These are phyloP conservation scores for Melampsora larici-populina DNA, from an alignment of 1,284 basidiomycete species.

Conservation along the genomic window DNA sequence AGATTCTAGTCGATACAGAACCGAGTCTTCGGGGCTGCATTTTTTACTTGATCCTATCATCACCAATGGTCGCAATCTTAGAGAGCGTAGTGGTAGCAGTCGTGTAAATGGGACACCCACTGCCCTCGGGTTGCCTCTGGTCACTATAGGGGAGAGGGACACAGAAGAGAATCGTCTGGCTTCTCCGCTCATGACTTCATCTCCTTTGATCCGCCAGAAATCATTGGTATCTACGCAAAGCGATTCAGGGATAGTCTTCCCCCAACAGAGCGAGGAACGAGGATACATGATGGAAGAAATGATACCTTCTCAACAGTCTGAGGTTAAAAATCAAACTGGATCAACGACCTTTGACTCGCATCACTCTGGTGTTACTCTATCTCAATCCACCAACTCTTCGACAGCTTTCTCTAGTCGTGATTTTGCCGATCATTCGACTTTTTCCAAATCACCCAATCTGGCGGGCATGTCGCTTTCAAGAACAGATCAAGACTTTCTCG, in stretches of 20 bases:
- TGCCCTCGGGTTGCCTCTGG: neutral
- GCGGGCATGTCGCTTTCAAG: slow-evolving; percentile 46
- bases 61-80: slow-evolving; percentile 19
- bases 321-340: neutral
- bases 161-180: neutral
- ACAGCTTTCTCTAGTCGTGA: no score
- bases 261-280: neutral
- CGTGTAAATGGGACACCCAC: neutral
- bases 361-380: neutral
- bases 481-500: slow-evolving; percentile 57
- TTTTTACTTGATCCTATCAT: slow-evolving; percentile 45
- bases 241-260: no score
- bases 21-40: slow-evolving; percentile 45
- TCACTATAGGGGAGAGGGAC: slow-evolving; percentile 3
- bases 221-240: neutral
- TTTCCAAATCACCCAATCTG: no score
- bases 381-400: no score
- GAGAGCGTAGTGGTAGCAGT: neutral
- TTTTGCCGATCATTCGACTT: no score
- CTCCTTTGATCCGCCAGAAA: neutral
- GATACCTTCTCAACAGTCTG: no score
- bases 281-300: no score
- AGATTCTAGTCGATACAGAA: slow-evolving; percentile 30
- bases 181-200: neutral
- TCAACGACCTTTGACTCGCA: neutral